phyloP scores from a whole-genome alignment of 2,329 filamentous ascomycete species.

The Lasiodiplodia hormozganensis region DNA sequence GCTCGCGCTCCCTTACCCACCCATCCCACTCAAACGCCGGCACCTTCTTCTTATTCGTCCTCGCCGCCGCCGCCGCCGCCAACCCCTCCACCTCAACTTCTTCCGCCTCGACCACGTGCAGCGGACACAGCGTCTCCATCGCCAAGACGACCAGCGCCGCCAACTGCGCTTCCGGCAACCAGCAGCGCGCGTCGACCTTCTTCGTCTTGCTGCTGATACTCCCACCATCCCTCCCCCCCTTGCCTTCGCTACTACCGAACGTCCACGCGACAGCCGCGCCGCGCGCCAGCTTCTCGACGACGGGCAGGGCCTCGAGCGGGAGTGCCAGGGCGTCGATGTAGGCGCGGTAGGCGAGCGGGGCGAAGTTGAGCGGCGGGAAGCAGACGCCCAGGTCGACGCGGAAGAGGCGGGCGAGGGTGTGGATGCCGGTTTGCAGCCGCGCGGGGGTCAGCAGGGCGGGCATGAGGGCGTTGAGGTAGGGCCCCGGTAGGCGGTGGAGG shows the following conservation, averaged over 20 bases:
- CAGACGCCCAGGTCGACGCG: conserved; percentile 70
- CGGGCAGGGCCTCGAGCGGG: conserved; percentile 72
- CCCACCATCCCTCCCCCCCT: no score
- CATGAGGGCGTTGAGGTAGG: conserved; percentile 67
- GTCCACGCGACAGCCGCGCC: conserved; percentile 62
- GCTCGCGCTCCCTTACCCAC: neutral
- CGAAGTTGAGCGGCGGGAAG: conserved; percentile 76
- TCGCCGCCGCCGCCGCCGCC: conserved; percentile 54
- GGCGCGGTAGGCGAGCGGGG: conserved; percentile 68
- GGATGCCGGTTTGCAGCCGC: conserved; percentile 69
- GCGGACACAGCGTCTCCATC: conserved; percentile 80
- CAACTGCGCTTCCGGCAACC: conserved; percentile 73
- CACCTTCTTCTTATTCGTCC: conserved; percentile 37
- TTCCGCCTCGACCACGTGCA: no score
- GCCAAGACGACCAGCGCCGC: conserved; percentile 75
- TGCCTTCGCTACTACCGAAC: conserved; percentile 47
- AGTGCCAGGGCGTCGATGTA: conserved; percentile 76
- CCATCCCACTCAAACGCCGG: neutral
- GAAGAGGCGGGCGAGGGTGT: conserved; percentile 69
- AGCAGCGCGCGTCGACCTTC: neutral
- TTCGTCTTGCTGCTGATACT: neutral
- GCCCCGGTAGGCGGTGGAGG: conserved; percentile 67
- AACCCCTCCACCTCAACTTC: no score
- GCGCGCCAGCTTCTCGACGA: conserved; percentile 63
- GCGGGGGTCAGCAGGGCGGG: conserved; percentile 57